Evolutionary conservation across 1,284 basidiomycete species (phyloP), one percentile per base, ranked within the genome.

Genomic region (Ceratorhiza oryzae-sativae): DNA sequence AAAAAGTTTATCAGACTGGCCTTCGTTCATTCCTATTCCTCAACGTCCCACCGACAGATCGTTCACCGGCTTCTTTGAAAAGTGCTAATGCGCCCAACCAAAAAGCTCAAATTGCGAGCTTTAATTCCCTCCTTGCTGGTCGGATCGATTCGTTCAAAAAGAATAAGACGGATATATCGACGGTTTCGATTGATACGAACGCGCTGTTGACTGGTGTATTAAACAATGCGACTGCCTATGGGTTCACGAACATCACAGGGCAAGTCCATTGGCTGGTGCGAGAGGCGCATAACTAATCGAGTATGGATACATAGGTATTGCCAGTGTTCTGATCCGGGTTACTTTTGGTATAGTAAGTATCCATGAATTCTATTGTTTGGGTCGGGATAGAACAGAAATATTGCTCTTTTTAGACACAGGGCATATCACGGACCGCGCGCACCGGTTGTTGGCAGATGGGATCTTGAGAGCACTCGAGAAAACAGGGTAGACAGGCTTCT

Each of bases 341-440:
- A 81, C 77, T 87, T 87, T 78, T 87, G 85, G 86, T 86, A 81
- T 77, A 83, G 85, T 86, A 74, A 77, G 85, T 83, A 6, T 30
- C 32, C 34, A 18, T 25, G n/a, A n/a, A n/a, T n/a, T n/a, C n/a
- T n/a, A n/a, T 58, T 34, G 8, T 20, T 42, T 30, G 13, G 49
- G 51, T 45, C 25, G 36, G 60, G 20, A 20, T 60, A 49, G 42
- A 12, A 59, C n/a, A 3, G 13, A 12, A 18, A 45, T 18, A 5
- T 48, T 27, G 36, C 32, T 25, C 25, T 3, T 27, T 10, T 10
- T 25, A 59, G 51, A 71, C 51, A 48, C 68, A n/a, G 65, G 63
- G n/a, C 74, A 74, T 76, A 84, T 85, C 0, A 86, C 85, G 5
- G 80, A 86, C 76, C 81, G 77, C 39, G 84, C 84, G 15, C 86